Evolutionary conservation across 495 filamentous ascomycete genomes (phyloP), one percentile per base, ranked within the genome.

Genomic region (Talaromyces liani): DNA sequence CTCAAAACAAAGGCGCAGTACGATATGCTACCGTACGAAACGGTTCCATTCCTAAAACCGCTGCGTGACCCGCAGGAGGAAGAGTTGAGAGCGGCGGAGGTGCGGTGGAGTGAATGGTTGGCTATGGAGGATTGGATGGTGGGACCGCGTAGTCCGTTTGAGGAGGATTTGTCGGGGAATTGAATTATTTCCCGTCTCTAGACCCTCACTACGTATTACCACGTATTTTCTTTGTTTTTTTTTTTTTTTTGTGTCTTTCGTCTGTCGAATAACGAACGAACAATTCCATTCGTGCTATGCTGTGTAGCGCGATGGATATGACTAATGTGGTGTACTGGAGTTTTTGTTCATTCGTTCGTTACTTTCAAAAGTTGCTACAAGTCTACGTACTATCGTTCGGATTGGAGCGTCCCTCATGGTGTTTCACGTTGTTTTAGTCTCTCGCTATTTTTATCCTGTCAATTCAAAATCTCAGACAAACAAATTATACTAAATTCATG

Each of bases 111-210:
- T 70, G 85, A 89, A 71, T 96, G 91, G 90, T 73, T 96, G 41
- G 91, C 91, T 4, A 96, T 97, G 91, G 91, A 96, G 73, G 92
- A 97, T 73, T 96, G 92, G 91, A 95, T 96, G 91, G 78, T 96
- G 45, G 92, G 90, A 34, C 74, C 83, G 2, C 73, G 85, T 57
- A 84, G 83, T 70, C 85, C 84, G 53, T 80, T 62, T 62, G 60
- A 62, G 14, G 31, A 60, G 33, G 56, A 36, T 58, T 16, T 9
- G 16, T 36, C 27, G 31, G 56, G 56, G 51, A 27, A 55, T 55
- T 55, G 29, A 55, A 6, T 55, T 16, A 20, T 49, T 49, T 20
- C 45, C 45, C 45, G 18, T 24, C 22, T 24, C 22, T 24, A 24
- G 22, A 6, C 31, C 0, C 7, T 2, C 7, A 29, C 27, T 29